Conservation (phyloP, 2,329 filamentous ascomycete genomes). For the Emydomyces testavorans region DNA sequence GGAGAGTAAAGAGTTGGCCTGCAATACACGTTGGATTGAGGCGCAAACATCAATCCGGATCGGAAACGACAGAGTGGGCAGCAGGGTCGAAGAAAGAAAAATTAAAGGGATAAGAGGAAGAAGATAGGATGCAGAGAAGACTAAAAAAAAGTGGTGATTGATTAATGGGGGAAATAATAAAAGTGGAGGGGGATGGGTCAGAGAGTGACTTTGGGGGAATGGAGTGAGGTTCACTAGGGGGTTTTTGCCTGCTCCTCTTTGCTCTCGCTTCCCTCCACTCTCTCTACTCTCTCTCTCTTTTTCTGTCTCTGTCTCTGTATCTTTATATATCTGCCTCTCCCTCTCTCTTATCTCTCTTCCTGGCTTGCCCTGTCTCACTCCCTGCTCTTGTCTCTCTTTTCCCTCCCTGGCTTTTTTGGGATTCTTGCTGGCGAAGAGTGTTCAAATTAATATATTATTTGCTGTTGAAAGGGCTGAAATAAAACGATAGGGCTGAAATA, state of each 20-base stretch:
- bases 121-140: slow-evolving; percentile 14
- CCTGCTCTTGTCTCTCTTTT: neutral
- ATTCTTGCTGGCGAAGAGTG: too few relatives aligned
- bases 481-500: slow-evolving; percentile 12
- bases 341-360: neutral
- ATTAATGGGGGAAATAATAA: slow-evolving; percentile 1
- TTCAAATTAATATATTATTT: neutral
- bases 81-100: slow-evolving; percentile 1
- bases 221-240: neutral
- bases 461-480: neutral
- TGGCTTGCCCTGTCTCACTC: neutral
- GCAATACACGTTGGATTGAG: neutral
- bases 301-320: neutral
- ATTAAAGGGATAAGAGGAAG: slow-evolving; percentile 13
- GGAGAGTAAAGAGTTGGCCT: neutral
- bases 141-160: slow-evolving; percentile 10
- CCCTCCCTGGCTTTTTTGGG: neutral
- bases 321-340: too few relatives aligned
- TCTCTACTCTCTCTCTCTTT: neutral
- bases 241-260: neutral
- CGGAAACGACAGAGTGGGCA: slow-evolving; percentile 2
- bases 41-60: neutral
- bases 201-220: neutral
- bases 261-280: neutral
- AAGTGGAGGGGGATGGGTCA: slow-evolving; percentile 5